Conservation (phyloP, 2,329 filamentous ascomycete genomes). For the Aureobasidium uvarum region DNA sequence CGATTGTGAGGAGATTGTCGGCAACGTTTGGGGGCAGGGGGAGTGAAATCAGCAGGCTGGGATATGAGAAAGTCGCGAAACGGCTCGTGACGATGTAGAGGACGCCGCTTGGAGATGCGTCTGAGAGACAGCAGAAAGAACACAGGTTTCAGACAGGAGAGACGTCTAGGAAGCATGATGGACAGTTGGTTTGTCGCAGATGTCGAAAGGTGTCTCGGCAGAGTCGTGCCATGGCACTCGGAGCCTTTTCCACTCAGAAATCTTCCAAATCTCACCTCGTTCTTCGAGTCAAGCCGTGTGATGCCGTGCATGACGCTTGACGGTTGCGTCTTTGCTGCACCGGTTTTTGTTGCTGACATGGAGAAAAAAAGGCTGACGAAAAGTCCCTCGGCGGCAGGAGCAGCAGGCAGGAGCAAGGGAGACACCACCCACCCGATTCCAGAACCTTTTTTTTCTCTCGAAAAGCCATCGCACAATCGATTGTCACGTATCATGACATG, state of each 20-base stretch:
- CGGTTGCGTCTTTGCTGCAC: constrained; percentile 4
- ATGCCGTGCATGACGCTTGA: constrained; percentile 19
- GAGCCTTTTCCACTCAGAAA: not conserved
- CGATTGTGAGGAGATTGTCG: constrained; percentile 11
- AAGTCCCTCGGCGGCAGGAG: not conserved
- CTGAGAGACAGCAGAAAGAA: not conserved
- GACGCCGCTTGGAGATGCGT: not conserved
- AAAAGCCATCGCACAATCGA: constrained; percentile 11
- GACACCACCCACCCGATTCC: not conserved
- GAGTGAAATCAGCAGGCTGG: constrained; percentile 1
- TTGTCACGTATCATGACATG: constrained; percentile 9
- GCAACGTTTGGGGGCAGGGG: constrained; percentile 11
- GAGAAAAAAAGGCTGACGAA: not conserved
- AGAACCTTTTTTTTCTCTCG: not conserved
- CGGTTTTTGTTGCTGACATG: not conserved
- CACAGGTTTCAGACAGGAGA: not conserved
- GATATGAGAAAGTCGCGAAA: not conserved
- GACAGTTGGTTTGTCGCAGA: not conserved
- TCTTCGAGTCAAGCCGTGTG: constrained; percentile 11
- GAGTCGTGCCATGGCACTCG: not conserved
- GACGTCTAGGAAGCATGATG: not conserved
- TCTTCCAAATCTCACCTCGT: constrained; percentile 10
- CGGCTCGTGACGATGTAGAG: not conserved
- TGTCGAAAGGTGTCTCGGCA: constrained; percentile 12
- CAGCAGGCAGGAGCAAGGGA: constrained; percentile 1